A percentile compares a stretch with the other conserved stretches of the same genome.
Evolutionary conservation across 768 basidiomycete genomes (phyloP).

Genomic region (Hygrophorus russula): DNA sequence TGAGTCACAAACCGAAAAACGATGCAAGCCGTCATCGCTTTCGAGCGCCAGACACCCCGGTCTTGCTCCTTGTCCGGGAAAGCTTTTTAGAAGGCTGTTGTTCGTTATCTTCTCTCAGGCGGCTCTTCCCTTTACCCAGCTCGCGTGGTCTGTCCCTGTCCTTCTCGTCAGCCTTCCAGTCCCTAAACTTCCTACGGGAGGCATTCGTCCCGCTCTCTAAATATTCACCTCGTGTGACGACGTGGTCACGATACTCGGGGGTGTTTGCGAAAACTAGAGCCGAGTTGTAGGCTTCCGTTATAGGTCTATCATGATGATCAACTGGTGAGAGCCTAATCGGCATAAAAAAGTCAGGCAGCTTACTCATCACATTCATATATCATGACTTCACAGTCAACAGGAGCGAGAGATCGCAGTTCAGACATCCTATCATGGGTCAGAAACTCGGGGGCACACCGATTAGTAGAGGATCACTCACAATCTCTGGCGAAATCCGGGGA

Average conservation of each 20-base stretch:
- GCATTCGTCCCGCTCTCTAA: constrained; percentile 71
- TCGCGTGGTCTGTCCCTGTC: constrained; percentile 20
- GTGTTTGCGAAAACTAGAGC: constrained; percentile 47
- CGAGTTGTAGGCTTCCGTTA: constrained; percentile 53
- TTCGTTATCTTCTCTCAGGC: constrained; percentile 13
- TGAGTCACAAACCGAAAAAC: not conserved
- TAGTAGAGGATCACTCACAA: constrained; percentile 42
- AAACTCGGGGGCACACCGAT: not conserved
- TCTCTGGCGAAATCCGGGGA: constrained; percentile 63
- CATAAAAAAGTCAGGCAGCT: constrained; percentile 17
- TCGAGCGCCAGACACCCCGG: constrained; percentile 1
- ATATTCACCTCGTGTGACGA: constrained; percentile 77
- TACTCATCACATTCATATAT: constrained; percentile 70
- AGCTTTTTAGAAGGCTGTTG: constrained; percentile 2
- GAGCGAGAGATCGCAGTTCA: constrained; percentile 74
- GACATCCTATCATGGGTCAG: constrained; percentile 31
- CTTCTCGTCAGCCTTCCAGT: constrained; percentile 39
- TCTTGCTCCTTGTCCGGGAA: constrained; percentile 5
- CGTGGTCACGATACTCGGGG: constrained; percentile 36
- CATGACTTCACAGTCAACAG: constrained; percentile 65
- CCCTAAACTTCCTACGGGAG: constrained; percentile 62
- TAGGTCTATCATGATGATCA: constrained; percentile 32
- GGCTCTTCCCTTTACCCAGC: constrained; percentile 19
- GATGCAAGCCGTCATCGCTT: constrained; percentile 1
- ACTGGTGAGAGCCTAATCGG: not conserved